Evolutionary conservation across 441 rosid species (phyloP).

Genomic region (Kokia cookei): DNA sequence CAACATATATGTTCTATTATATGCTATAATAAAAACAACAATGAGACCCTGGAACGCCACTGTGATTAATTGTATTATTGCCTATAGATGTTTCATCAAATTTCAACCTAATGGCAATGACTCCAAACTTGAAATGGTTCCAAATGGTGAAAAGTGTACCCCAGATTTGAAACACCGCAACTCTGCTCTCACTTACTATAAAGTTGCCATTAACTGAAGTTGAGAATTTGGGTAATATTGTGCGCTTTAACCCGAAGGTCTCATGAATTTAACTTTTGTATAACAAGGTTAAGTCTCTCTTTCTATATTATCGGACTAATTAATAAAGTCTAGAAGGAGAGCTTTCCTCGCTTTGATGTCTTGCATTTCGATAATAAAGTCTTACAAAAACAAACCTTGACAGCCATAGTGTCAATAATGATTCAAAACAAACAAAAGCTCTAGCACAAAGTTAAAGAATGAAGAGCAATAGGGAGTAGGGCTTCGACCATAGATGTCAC

Average conservation of each 20-base stretch:
- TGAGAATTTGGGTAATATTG: too few relatives aligned
- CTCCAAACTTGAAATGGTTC: slow-evolving; percentile 63
- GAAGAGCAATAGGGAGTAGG: neutral
- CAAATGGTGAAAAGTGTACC: slow-evolving; percentile 52
- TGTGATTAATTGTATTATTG: neutral
- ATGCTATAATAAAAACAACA: neutral
- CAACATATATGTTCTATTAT: neutral
- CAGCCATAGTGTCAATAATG: neutral
- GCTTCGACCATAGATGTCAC: neutral
- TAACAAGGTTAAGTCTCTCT: too few relatives aligned
- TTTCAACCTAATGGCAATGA: slow-evolving; percentile 41
- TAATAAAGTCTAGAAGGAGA: too few relatives aligned
- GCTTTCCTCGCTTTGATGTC: too few relatives aligned
- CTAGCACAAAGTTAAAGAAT: neutral
- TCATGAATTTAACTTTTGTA: too few relatives aligned
- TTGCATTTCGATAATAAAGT: too few relatives aligned
- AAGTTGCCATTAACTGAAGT: too few relatives aligned
- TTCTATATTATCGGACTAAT: too few relatives aligned
- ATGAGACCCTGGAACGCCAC: neutral
- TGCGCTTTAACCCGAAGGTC: too few relatives aligned
- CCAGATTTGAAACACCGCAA: slow-evolving; percentile 41
- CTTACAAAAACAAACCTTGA: neutral
- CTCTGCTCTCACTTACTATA: slow-evolving; percentile 67
- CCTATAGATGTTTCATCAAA: slow-evolving; percentile 33
- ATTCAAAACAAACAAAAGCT: neutral